Percentiles rank a stretch among this genome's conserved stretches.
These are phyloP conservation scores for Phytophthora aleatoria DNA, from an alignment of 352 stramenopile genomes.

Conservation along the genomic window DNA sequence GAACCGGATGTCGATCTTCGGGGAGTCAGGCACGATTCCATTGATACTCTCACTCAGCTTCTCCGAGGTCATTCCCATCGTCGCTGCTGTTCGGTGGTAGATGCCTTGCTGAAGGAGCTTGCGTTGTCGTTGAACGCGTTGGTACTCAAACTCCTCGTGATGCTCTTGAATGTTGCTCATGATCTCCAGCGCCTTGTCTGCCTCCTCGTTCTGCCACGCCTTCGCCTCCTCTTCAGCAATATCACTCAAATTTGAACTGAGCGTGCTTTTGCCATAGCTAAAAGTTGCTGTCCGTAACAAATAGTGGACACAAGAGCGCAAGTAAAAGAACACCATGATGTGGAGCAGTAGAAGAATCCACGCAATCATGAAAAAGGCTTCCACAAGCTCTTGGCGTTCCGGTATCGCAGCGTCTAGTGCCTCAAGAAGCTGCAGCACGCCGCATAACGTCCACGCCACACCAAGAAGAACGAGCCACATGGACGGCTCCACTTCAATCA, in stretches of 20 bases:
- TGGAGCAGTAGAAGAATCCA: not conserved
- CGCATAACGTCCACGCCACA: conserved; percentile 38
- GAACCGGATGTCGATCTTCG: conserved; percentile 37
- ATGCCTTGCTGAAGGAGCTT: conserved; percentile 15
- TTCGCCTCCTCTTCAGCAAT: not conserved
- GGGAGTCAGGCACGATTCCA: conserved; percentile 17
- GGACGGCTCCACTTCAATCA: conserved; percentile 68
- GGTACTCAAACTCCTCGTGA: conserved; percentile 29
- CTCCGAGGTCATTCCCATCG: conserved; percentile 1
- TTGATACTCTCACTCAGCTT: conserved; percentile 4
- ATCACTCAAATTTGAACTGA: no score
- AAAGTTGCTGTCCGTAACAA: not conserved
- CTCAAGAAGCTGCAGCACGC: conserved; percentile 32
- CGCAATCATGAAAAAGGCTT: not conserved
- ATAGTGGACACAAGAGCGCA: not conserved
- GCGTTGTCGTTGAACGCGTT: conserved; percentile 10
- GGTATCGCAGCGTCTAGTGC: conserved; percentile 7
- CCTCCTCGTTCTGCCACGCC: conserved; percentile 25
- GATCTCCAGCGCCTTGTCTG: conserved; percentile 22
- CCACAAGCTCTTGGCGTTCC: conserved; percentile 31
- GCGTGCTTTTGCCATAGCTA: not conserved
- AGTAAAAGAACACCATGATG: not conserved
- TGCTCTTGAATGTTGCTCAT: conserved; percentile 30
- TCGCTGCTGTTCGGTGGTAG: not conserved
- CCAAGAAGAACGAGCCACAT: conserved; percentile 56